Conservation (phyloP, 768 basidiomycete genomes). For the Crassisporium funariophilum region DNA sequence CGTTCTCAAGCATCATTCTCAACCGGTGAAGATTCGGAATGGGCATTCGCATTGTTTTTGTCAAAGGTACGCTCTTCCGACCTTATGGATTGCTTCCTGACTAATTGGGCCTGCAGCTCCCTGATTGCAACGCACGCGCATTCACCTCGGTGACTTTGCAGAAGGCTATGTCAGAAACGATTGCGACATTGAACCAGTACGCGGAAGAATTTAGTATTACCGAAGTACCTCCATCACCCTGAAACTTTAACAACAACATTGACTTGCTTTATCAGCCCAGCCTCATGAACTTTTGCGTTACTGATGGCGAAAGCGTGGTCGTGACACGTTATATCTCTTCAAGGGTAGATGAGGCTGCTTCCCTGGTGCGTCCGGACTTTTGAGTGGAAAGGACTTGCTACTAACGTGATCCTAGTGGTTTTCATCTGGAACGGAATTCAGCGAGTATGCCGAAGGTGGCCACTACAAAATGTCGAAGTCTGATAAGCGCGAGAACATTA, state of each 20-base stretch:
- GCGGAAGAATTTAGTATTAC: conserved; percentile 71
- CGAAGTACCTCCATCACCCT: conserved; percentile 55
- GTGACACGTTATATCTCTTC: conserved; percentile 96
- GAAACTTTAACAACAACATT: background rate
- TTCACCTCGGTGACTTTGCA: conserved; percentile 76
- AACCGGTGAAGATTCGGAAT: conserved; percentile 78
- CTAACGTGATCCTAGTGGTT: conserved; percentile 64
- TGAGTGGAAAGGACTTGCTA: background rate
- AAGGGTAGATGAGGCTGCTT: conserved; percentile 88
- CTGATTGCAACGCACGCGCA: conserved; percentile 71
- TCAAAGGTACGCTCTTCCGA: conserved; percentile 58
- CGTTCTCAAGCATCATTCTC: conserved; percentile 1
- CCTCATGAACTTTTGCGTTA: conserved; percentile 94
- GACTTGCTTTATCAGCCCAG: conserved; percentile 57
- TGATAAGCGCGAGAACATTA: conserved; percentile 95
- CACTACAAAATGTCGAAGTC: conserved; percentile 95
- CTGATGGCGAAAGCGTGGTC: conserved; percentile 92
- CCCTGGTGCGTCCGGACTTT: conserved; percentile 54
- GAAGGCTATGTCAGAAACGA: conserved; percentile 88
- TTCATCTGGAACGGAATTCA: conserved; percentile 93
- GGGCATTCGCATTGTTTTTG: conserved; percentile 92
- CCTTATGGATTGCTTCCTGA: background rate
- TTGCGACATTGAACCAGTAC: conserved; percentile 74
- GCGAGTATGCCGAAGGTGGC: conserved; percentile 84
- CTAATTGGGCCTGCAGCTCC: conserved; percentile 52